Base-by-base conservation (phyloP, 1,284 basidiomycete genomes). In the Fistulina hepatica region DNA sequence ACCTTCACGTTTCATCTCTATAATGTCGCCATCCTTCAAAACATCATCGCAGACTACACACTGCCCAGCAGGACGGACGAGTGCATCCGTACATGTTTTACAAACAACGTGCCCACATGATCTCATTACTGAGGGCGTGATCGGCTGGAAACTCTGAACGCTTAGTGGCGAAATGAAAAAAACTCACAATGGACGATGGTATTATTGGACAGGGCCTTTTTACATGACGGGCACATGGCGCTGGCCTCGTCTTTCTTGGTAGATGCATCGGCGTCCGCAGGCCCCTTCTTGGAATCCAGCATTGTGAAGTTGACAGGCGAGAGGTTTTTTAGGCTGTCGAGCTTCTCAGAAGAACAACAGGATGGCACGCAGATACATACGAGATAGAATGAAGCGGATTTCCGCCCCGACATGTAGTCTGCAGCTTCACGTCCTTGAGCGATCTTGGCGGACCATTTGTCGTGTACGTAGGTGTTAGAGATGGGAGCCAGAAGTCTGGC, bases 401-500 rank as follows among this genome's bases (percentile, higher is more conserved):
- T 1, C 81, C 81, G 5, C 83, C 84, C 38, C 81, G 73, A 61
- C 92, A 97, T 43, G 83, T 75, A 6, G 88, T 89, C 54, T 88
- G 82, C 26, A 90, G 61, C 59, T 91, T 91, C 36, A 89, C 73
- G 49, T 88, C 82, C 47, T 75, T 71, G 23, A 91, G 59, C 5
- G 63, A 81, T 46, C 52, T 71, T 42, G 65, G 85, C 7, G 73
- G 76, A 0, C 79, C 78, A 20, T 49, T 65, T 5, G 71, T 72
- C 1, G 73, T 60, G 50, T 81, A 81, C 2, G 82, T 84, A 0
- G 92, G 91, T 0, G 91, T 89, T 23, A 94, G 61, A 0, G 77
- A 86, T 13, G 85, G 91, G 31, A 95, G 67, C 92, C 92, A 97
- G 55, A 94, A 97, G 49, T 93, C 89, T 0, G 92, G 90, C 6